Evolutionary conservation across 495 filamentous ascomycete genomes (phyloP), one percentile per base, ranked within the genome.

Genomic region (Delitschia confertaspora): DNA sequence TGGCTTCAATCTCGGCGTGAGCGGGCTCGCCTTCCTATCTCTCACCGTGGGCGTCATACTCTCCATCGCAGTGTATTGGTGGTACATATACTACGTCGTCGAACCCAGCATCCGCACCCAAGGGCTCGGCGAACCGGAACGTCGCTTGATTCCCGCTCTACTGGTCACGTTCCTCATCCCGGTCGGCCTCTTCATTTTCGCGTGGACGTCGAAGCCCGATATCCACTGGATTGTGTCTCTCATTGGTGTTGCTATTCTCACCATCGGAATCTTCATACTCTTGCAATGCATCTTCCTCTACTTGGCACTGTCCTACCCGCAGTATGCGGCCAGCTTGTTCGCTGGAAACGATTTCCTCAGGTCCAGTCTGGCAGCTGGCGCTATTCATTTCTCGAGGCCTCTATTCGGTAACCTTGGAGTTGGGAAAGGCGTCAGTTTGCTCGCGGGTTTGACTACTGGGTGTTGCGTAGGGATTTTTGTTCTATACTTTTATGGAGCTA

Each of bases 231-330:
- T 80, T 22, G 77, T 62, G 3, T 65, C 66, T 0, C 70, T 73
- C 3, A 70, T 82, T n/a, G 79, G 76, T 11, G 70, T 78, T 13
- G 63, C 59, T 4, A 67, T 79, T 50, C 77, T 76, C 53, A 69
- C 64, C 11, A 65, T 64, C 0, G 67, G 62, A 13, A 62, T 72
- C 13, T 74, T 73, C 52, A 57, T 72, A 34, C 51, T 74, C 25
- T 71, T 79, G 62, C 76, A 80, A 58, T 78, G 74, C 61, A 65
- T 82, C 40, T 81, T 83, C 59, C 56, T 80, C 14, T 80, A 81
- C 58, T 65, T 83, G 16, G 74, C 77, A 0, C 49, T 80, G 1
- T 65, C 63, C 2, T 82, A 82, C 52, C 77, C 77, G 14, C 67
- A 71, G 50, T 81, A 82, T 49, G 74, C 76, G 5, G 76, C 79